Evolutionary conservation across 805 yeast genomes (phyloP).

Genomic region (Nakazawaea siamensis): DNA sequence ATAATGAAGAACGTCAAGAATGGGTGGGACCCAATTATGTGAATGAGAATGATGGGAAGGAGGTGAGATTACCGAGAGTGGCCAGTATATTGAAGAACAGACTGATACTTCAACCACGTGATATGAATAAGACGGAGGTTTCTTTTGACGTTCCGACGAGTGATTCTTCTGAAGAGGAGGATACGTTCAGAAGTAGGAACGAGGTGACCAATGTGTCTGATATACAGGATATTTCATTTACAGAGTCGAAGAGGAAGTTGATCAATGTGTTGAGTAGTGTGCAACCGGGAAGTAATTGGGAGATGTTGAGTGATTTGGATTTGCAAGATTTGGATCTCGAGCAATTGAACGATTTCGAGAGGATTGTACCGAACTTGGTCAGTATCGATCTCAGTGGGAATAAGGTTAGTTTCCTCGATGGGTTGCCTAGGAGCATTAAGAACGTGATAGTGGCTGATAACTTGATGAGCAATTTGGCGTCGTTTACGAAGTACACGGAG

Average conservation of each 20-base stretch:
- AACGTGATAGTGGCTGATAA: conserved; percentile 31
- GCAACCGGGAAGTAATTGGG: conserved; percentile 36
- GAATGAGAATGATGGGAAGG: too few species aligned
- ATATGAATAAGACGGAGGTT: too few species aligned
- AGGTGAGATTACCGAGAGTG: too few species aligned
- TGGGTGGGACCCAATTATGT: too few species aligned
- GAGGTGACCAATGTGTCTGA: conserved; percentile 29
- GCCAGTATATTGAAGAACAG: too few species aligned
- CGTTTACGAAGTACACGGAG: conserved; percentile 29
- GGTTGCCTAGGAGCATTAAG: conserved; percentile 32
- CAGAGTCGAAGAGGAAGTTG: conserved; percentile 34
- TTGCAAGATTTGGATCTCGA: conserved; percentile 26
- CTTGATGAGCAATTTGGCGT: conserved; percentile 29
- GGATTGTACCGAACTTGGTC: conserved; percentile 34
- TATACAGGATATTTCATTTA: conserved; percentile 35
- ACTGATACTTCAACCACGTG: too few species aligned
- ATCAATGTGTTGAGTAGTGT: conserved; percentile 37
- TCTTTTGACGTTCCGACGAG: conserved; percentile 1
- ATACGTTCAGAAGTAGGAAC: not conserved
- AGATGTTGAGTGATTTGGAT: conserved; percentile 26
- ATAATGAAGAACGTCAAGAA: conserved; percentile 1
- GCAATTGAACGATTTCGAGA: conserved; percentile 33
- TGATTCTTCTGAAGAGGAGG: not conserved
- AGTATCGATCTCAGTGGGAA: conserved; percentile 34
- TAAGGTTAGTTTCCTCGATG: conserved; percentile 32